Conservation (phyloP, 805 yeast species). For the Starmerella powellii region DNA sequence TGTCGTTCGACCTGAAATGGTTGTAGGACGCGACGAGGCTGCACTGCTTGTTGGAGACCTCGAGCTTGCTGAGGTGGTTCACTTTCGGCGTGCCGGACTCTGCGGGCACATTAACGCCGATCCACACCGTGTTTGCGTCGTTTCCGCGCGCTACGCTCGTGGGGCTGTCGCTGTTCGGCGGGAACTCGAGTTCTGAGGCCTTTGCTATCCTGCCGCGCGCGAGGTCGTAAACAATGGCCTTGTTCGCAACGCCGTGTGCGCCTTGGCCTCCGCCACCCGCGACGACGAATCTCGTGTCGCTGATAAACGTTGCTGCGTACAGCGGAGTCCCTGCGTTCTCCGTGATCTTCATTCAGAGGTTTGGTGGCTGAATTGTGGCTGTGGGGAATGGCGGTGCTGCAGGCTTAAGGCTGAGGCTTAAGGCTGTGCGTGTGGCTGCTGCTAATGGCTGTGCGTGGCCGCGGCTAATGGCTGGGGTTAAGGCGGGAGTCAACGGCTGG, state of each 20-base stretch:
- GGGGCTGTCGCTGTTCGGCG: constrained; percentile 62
- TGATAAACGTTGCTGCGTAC: constrained; percentile 62
- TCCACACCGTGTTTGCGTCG: constrained; percentile 35
- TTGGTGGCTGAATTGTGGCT: too few relatives aligned
- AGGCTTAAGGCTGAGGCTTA: too few relatives aligned
- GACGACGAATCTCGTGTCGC: constrained; percentile 48
- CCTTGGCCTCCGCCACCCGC: constrained; percentile 98
- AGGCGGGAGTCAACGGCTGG: too few relatives aligned
- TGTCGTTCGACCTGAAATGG: constrained; percentile 8
- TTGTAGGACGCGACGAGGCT: background rate
- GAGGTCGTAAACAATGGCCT: constrained; percentile 33
- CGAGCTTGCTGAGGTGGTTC: constrained; percentile 45
- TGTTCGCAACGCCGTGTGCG: constrained; percentile 76
- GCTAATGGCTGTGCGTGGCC: too few relatives aligned
- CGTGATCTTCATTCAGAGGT: background rate
- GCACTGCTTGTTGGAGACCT: constrained; percentile 1
- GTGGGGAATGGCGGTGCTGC: too few relatives aligned
- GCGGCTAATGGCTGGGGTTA: too few relatives aligned
- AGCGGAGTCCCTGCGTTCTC: constrained; percentile 41
- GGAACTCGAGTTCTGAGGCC: constrained; percentile 20
- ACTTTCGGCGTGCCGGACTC: constrained; percentile 37
- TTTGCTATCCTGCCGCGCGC: constrained; percentile 1
- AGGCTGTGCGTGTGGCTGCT: too few relatives aligned
- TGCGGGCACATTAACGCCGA: constrained; percentile 18
- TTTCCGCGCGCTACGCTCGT: constrained; percentile 56